These are phyloP conservation scores for Lithohypha guttulata DNA, from an alignment of 2,329 filamentous ascomycete genomes.

Conservation along the genomic window DNA sequence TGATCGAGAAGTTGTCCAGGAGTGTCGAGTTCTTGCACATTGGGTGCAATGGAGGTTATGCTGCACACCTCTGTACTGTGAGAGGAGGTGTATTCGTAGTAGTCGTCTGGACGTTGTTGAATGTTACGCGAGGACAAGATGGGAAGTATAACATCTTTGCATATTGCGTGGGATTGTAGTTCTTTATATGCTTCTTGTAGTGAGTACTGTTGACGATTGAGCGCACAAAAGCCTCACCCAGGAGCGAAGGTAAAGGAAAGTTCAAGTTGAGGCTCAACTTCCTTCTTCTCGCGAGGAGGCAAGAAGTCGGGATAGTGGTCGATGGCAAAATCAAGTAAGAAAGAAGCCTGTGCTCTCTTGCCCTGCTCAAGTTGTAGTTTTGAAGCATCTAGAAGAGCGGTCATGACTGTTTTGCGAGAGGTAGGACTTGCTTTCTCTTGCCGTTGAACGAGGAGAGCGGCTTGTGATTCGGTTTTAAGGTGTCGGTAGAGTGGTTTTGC, in stretches of 20 bases:
- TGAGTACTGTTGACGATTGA: too few species aligned
- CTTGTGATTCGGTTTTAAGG: conserved; percentile 19
- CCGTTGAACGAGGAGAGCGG: conserved; percentile 15
- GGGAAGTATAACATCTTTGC: too few species aligned
- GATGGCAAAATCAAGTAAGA: conserved; percentile 18
- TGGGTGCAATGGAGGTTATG: too few species aligned
- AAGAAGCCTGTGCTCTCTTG: conserved; percentile 9
- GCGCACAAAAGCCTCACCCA: conserved; percentile 4
- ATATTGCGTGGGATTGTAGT: too few species aligned
- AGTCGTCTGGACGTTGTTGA: too few species aligned
- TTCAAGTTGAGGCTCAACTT: conserved; percentile 4
- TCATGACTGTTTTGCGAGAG: conserved; percentile 25
- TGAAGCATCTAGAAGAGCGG: conserved; percentile 30
- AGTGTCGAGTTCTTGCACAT: too few species aligned
- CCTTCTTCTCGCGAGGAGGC: conserved; percentile 1
- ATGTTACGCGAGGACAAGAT: too few species aligned
- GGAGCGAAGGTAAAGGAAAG: conserved; percentile 3
- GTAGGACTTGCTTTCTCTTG: conserved; percentile 17
- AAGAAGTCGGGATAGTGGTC: conserved; percentile 17
- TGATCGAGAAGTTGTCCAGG: too few species aligned
- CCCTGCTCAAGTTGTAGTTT: conserved; percentile 28
- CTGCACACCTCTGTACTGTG: too few species aligned
- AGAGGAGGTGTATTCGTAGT: too few species aligned
- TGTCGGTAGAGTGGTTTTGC: conserved; percentile 13
- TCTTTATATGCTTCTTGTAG: too few species aligned